Evolutionary conservation across 176 grass and related monocot genomes (phyloP).

Genomic region (Hsuehochloa calcarea): DNA sequence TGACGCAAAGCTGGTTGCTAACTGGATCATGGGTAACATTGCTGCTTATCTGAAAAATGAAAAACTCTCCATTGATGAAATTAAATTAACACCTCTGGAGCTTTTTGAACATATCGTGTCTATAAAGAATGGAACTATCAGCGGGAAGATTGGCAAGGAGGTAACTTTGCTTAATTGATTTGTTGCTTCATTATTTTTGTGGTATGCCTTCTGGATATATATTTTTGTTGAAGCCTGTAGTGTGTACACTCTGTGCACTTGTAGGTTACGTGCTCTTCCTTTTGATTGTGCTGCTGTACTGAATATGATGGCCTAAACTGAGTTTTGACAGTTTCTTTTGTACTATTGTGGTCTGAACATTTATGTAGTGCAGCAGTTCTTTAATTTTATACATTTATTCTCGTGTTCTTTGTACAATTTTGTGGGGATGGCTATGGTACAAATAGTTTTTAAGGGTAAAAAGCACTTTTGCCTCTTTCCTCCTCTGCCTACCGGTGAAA

Average conservation of each 20-base stretch:
- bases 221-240: not conserved
- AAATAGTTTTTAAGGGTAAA: not conserved
- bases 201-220: not conserved
- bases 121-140: slow-evolving; percentile 89
- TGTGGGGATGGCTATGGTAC: not conserved
- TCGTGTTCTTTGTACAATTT: not conserved
- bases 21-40: slow-evolving; percentile 98
- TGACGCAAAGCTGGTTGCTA: slow-evolving; percentile 82
- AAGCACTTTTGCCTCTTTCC: not conserved
- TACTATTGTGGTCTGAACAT: not conserved
- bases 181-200: not conserved
- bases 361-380: not conserved
- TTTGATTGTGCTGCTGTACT: not conserved
- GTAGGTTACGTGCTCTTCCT: not conserved
- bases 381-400: not conserved
- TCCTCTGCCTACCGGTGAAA: not conserved
- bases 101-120: slow-evolving; percentile 71
- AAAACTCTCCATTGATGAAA: slow-evolving; percentile 66
- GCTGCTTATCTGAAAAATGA: slow-evolving; percentile 93
- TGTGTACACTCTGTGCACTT: not conserved
- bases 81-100: slow-evolving; percentile 83
- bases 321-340: not conserved
- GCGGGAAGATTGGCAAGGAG: slow-evolving; percentile 97
- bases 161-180: slow-evolving; percentile 30
- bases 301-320: not conserved